These are phyloP conservation scores for Candida tropicalis DNA, from an alignment of 1,139 yeast genomes.

Conservation along the genomic window DNA sequence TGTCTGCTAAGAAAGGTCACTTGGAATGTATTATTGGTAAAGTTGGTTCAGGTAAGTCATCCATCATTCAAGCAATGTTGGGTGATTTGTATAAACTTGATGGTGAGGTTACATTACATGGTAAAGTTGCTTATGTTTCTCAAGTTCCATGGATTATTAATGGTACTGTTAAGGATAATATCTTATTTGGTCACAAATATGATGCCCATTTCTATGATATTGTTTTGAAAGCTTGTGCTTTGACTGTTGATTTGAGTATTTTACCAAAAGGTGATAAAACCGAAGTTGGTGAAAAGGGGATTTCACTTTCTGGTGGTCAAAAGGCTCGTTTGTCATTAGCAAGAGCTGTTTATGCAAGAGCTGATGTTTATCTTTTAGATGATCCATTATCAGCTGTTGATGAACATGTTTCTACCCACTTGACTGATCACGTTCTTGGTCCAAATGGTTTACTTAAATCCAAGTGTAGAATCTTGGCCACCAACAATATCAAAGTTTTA, in stretches of 20 bases:
- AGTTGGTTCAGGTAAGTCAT: conserved; percentile 93
- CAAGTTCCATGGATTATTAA: conserved; percentile 77
- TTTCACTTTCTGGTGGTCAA: conserved; percentile 44
- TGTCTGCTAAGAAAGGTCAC: conserved; percentile 75
- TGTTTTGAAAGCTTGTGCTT: conserved; percentile 39
- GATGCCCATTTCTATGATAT: conserved; percentile 29
- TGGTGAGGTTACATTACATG: conserved; percentile 76
- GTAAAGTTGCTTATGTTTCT: conserved; percentile 86
- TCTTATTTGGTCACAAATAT: conserved; percentile 39
- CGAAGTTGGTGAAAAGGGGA: conserved; percentile 47
- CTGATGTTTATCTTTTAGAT: conserved; percentile 39
- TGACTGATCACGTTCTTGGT: conserved; percentile 57
- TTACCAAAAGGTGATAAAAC: conserved; percentile 43
- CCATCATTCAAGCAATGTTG: conserved; percentile 77
- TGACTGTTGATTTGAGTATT: conserved; percentile 34
- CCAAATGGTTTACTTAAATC: conserved; percentile 74
- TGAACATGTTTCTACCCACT: conserved; percentile 37
- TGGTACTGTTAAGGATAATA: conserved; percentile 40
- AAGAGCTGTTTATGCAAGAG: conserved; percentile 42
- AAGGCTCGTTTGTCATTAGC: conserved; percentile 43
- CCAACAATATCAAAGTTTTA: conserved; percentile 85
- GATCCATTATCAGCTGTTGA: conserved; percentile 42
- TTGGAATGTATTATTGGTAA: conserved; percentile 87
- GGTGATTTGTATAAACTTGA: conserved; percentile 84
- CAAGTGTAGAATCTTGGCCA: conserved; percentile 82